Percentiles rank a stretch among this genome's conserved stretches.
Evolutionary conservation across 176 grass and related monocot genomes (phyloP).

Genomic region (Panicum miliaceum): DNA sequence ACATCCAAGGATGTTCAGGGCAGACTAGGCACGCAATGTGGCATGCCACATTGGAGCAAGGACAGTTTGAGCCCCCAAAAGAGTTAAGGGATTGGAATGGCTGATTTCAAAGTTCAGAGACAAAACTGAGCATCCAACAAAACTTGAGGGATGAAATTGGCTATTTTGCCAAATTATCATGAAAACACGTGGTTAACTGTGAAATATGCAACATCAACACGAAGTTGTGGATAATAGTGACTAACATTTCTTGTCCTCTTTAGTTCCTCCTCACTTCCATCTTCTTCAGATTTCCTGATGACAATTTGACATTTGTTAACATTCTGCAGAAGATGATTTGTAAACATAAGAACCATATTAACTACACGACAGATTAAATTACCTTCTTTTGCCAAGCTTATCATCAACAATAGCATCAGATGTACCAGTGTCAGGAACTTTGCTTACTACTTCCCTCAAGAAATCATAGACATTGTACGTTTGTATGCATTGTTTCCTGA

Average conservation of each 20-base stretch:
- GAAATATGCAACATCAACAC: slow-evolving; percentile 19
- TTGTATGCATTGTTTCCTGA: slow-evolving; percentile 92
- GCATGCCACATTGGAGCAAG: not conserved
- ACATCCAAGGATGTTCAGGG: not conserved
- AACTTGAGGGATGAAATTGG: not conserved
- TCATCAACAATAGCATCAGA: slow-evolving; percentile 73
- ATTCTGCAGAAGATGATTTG: not conserved
- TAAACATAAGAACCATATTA: slow-evolving; percentile 28
- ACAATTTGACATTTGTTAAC: slow-evolving; percentile 21
- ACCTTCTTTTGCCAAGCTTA: slow-evolving; percentile 62
- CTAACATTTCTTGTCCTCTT: slow-evolving; percentile 64
- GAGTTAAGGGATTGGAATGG: not conserved
- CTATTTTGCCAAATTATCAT: not conserved
- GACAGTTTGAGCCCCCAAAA: not conserved
- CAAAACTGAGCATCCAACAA: not conserved
- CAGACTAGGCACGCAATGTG: not conserved
- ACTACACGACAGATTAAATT: slow-evolving; percentile 3
- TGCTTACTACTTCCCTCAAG: slow-evolving; percentile 83
- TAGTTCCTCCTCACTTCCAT: slow-evolving; percentile 52
- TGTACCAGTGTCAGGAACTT: slow-evolving; percentile 81
- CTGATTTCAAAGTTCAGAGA: not conserved
- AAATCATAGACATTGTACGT: slow-evolving; percentile 92
- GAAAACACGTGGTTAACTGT: not conserved
- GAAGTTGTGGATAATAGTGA: slow-evolving; percentile 8
- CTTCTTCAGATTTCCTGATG: slow-evolving; percentile 66